These are phyloP conservation scores for Aspergillus awamori DNA, from an alignment of 2,329 filamentous ascomycete species.

Conservation along the genomic window DNA sequence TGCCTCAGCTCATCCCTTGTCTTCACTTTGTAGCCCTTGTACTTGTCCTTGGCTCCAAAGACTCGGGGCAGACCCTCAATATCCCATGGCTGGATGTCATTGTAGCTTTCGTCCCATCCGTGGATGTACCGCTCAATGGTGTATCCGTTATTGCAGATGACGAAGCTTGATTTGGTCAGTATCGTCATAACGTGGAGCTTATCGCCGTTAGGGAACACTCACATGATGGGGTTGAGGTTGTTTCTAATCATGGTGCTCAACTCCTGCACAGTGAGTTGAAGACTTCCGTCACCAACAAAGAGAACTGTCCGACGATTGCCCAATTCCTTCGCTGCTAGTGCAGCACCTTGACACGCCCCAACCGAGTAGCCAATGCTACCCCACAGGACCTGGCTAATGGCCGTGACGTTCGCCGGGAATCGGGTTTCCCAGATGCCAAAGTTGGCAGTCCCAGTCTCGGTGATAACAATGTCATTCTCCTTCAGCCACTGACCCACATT, in stretches of 20 bases:
- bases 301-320: slow-evolving; percentile 70
- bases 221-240: slow-evolving; percentile 74
- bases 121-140: slow-evolving; percentile 90
- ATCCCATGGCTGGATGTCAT: slow-evolving; percentile 77
- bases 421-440: slow-evolving; percentile 86
- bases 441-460: slow-evolving; percentile 85
- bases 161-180: slow-evolving; percentile 57
- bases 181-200: background rate
- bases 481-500: slow-evolving; percentile 72
- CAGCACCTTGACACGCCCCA: slow-evolving; percentile 67
- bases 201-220: slow-evolving; percentile 37
- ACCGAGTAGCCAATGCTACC: slow-evolving; percentile 68
- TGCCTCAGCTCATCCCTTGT: slow-evolving; percentile 69
- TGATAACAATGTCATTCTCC: slow-evolving; percentile 75
- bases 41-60: slow-evolving; percentile 65
- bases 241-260: slow-evolving; percentile 80
- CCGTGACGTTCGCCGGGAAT: slow-evolving; percentile 76
- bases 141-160: slow-evolving; percentile 86
- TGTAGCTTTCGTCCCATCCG: slow-evolving; percentile 77
- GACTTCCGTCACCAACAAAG: slow-evolving; percentile 85
- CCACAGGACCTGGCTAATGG: slow-evolving; percentile 78
- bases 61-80: slow-evolving; percentile 68
- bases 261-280: slow-evolving; percentile 84
- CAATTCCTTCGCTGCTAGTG: slow-evolving; percentile 71
- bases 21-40: slow-evolving; percentile 67